These are phyloP conservation scores for Botryosphaeria dothidea DNA, from an alignment of 2,329 filamentous ascomycete species.

Conservation along the genomic window DNA sequence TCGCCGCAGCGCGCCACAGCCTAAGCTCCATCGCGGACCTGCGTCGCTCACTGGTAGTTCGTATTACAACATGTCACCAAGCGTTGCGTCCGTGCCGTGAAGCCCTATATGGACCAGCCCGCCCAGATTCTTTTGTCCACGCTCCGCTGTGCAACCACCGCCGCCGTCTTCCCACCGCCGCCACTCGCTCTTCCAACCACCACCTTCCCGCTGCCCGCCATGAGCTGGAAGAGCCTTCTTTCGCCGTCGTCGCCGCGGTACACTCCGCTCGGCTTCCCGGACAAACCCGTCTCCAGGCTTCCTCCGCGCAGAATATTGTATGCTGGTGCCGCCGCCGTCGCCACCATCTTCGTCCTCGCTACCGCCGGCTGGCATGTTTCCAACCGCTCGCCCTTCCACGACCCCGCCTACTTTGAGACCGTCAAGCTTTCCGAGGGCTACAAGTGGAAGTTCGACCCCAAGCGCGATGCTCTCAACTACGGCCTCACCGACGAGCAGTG, in stretches of 20 bases:
- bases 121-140: not conserved
- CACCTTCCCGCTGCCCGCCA: not conserved
- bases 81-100: not conserved
- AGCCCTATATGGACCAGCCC: not conserved
- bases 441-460: slow-evolving; percentile 16
- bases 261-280: slow-evolving; percentile 9
- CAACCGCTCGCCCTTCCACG: not conserved
- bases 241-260: slow-evolving; percentile 13
- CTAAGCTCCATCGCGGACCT: not conserved
- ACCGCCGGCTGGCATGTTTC: not conserved
- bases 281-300: not conserved
- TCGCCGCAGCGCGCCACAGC: not conserved
- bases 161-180: not conserved
- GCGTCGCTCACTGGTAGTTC: not conserved
- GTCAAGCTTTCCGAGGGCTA: not conserved
- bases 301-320: slow-evolving; percentile 10
- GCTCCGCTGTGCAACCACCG: slow-evolving; percentile 4
- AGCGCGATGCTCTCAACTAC: slow-evolving; percentile 2
- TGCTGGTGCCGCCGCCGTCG: not conserved
- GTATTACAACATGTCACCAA: not conserved
- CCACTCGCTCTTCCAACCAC: not conserved
- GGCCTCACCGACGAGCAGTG: slow-evolving; percentile 18
- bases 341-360: not conserved
- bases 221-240: slow-evolving; percentile 7
- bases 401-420: not conserved